phyloP scores from a whole-genome alignment of 1,284 basidiomycete species.

The Moniliophthora roreri region DNA sequence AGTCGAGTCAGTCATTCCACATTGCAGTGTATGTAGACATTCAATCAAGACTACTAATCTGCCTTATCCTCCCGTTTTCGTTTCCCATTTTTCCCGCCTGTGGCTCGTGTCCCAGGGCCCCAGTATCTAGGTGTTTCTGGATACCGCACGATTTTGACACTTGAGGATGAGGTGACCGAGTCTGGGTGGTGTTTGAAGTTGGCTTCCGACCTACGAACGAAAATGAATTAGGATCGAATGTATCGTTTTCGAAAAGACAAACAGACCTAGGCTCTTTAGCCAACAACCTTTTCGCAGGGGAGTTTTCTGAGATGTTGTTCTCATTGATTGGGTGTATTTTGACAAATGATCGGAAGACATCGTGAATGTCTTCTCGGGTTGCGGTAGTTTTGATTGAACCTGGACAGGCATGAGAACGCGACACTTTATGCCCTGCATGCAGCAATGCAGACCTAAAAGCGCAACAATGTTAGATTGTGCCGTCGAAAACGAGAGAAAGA shows the following conservation, averaged over 20 bases:
- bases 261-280: constrained; percentile 65
- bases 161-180: constrained; percentile 55
- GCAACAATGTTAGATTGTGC: constrained; percentile 1
- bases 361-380: constrained; percentile 71
- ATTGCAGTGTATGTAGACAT: too few relatives aligned
- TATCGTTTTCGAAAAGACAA: not conserved
- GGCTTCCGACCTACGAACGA: constrained; percentile 52
- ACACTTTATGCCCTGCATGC: constrained; percentile 82
- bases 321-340: constrained; percentile 81
- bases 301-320: constrained; percentile 73
- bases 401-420: constrained; percentile 85
- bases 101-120: constrained; percentile 81
- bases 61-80: constrained; percentile 32
- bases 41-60: constrained; percentile 12
- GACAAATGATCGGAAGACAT: constrained; percentile 84
- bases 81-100: constrained; percentile 48
- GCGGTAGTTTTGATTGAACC: constrained; percentile 94
- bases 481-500: not conserved
- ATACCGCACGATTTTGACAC: constrained; percentile 83
- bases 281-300: constrained; percentile 67
- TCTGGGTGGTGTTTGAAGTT: constrained; percentile 76
- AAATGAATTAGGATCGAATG: constrained; percentile 15
- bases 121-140: constrained; percentile 93
- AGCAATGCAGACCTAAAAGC: constrained; percentile 77
- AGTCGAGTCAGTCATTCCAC: too few relatives aligned